Conservation (phyloP, 2,329 filamentous ascomycete genomes). For the Alternaria triticimaculans region DNA sequence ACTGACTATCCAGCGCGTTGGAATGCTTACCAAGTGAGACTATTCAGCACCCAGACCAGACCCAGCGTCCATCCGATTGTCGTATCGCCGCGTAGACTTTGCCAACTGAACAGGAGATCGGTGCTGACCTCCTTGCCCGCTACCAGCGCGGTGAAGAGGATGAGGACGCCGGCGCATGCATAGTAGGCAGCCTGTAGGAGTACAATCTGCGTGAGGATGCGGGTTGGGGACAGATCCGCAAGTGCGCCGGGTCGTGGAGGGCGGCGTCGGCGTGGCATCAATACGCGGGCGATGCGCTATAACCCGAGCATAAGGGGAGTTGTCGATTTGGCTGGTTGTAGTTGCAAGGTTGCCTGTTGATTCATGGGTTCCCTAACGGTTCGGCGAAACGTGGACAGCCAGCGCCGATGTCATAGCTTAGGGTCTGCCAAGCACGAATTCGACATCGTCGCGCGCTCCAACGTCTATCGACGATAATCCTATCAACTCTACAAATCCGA, state of each 20-base stretch:
- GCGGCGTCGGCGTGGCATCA: slow-evolving; percentile 65
- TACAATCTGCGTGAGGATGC: slow-evolving; percentile 71
- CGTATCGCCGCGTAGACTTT: slow-evolving; percentile 68
- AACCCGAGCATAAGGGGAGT: slow-evolving; percentile 22
- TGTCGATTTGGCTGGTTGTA: slow-evolving; percentile 5
- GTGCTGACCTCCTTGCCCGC: slow-evolving; percentile 66
- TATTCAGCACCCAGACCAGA: slow-evolving; percentile 71
- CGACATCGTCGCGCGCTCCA: slow-evolving; percentile 11
- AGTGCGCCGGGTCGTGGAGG: slow-evolving; percentile 70
- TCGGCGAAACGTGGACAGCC: slow-evolving; percentile 22
- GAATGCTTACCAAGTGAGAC: slow-evolving; percentile 64
- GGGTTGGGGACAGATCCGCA: slow-evolving; percentile 69
- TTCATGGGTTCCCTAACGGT: slow-evolving; percentile 12
- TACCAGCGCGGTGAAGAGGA: slow-evolving; percentile 71
- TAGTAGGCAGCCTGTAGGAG: slow-evolving; percentile 71
- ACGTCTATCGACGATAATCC: neutral
- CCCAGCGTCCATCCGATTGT: slow-evolving; percentile 74
- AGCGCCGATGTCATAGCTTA: slow-evolving; percentile 27
- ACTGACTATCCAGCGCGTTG: neutral
- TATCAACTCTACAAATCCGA: neutral
- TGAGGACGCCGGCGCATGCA: slow-evolving; percentile 64
- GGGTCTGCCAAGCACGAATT: slow-evolving; percentile 28
- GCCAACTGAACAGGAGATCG: slow-evolving; percentile 69
- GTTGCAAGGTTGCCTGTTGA: slow-evolving; percentile 26
- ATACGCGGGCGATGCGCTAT: slow-evolving; percentile 25